Conservation (phyloP, 2,329 filamentous ascomycete species). For the Fusarium nanum region DNA sequence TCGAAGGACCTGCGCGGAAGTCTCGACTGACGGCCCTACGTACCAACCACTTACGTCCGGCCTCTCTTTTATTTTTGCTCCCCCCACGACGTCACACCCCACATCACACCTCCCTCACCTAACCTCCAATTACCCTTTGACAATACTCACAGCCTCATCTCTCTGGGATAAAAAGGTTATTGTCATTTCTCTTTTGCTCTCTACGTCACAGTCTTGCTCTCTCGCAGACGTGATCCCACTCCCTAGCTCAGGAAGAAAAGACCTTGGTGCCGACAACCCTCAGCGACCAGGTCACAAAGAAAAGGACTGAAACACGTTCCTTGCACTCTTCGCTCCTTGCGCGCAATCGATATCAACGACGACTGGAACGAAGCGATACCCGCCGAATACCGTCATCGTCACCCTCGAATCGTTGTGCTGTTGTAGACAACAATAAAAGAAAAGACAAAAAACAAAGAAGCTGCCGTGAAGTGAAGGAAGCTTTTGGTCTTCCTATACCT, state of each 20-base stretch:
- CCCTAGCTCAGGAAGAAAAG: constrained; percentile 42
- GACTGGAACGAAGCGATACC: constrained; percentile 52
- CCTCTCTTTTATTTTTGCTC: constrained; percentile 53
- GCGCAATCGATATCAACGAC: constrained; percentile 52
- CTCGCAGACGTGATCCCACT: constrained; percentile 37
- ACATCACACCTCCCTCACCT: constrained; percentile 37
- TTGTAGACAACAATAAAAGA: constrained; percentile 54
- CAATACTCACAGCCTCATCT: constrained; percentile 39
- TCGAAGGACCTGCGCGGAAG: constrained; percentile 65
- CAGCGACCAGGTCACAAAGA: constrained; percentile 45
- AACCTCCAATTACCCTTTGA: constrained; percentile 20
- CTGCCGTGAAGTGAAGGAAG: constrained; percentile 50
- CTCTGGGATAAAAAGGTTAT: constrained; percentile 16
- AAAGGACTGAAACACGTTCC: constrained; percentile 59
- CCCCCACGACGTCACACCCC: constrained; percentile 51
- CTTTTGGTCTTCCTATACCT: constrained; percentile 34
- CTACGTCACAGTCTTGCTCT: constrained; percentile 27
- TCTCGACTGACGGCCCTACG: constrained; percentile 67
- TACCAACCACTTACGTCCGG: constrained; percentile 62
- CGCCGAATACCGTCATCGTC: constrained; percentile 50
- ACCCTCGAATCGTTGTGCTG: constrained; percentile 50
- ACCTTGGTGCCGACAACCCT: constrained; percentile 44
- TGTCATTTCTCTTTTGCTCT: constrained; percentile 28
- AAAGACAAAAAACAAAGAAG: constrained; percentile 29
- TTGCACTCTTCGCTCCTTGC: constrained; percentile 49